Evolutionary conservation across 768 basidiomycete genomes (phyloP).

Genomic region (Dioszegia hungarica): DNA sequence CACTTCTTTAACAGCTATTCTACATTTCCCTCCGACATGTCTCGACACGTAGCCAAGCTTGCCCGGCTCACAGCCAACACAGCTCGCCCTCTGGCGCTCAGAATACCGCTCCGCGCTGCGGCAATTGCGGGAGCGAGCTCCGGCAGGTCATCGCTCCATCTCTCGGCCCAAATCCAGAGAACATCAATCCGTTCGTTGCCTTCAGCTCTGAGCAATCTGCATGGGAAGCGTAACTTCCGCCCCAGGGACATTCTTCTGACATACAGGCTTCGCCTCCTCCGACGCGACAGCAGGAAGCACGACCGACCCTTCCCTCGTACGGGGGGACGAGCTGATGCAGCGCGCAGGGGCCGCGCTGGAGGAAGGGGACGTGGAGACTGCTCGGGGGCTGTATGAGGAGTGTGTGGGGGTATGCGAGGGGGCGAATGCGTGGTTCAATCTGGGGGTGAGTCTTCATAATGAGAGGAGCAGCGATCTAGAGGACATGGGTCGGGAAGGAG

Average conservation of each 20-base stretch:
- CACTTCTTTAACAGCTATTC: no score
- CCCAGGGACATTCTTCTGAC: not conserved
- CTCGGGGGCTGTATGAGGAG: constrained; percentile 30
- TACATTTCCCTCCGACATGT: no score
- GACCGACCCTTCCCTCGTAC: constrained; percentile 29
- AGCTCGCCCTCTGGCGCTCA: no score
- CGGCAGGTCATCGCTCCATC: no score
- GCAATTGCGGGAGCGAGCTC: no score
- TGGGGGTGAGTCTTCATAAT: constrained; percentile 34
- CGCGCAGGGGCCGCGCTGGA: constrained; percentile 34
- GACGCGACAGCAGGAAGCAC: constrained; percentile 15
- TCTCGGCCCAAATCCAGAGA: no score
- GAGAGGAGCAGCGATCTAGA: not conserved
- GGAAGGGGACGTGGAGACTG: constrained; percentile 40
- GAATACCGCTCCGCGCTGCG: no score
- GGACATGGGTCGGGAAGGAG: not conserved
- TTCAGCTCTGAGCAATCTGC: no score
- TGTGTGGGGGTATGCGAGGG: constrained; percentile 35
- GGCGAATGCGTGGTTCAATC: constrained; percentile 42
- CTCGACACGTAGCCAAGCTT: no score
- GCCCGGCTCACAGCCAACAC: no score
- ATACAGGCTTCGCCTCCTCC: constrained; percentile 23
- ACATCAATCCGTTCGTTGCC: no score
- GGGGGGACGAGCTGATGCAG: constrained; percentile 36
- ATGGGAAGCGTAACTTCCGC: no score